Conservation (phyloP, 768 basidiomycete species). For the Kwoniella sp. region DNA sequence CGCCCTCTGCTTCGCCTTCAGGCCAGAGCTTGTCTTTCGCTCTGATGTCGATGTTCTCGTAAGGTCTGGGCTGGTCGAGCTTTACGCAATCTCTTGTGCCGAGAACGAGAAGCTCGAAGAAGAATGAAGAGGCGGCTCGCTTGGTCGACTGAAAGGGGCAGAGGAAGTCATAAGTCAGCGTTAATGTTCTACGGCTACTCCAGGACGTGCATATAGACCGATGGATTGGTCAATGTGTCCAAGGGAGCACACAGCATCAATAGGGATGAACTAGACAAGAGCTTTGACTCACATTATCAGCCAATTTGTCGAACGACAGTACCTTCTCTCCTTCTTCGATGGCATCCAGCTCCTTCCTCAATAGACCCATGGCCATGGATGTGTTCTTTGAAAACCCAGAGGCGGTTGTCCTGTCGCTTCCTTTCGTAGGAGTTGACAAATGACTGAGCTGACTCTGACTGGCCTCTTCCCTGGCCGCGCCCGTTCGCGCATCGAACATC, state of each 20-base stretch:
- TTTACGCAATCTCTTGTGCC: conserved; percentile 89
- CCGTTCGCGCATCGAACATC: conserved; percentile 57
- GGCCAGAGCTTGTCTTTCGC: conserved; percentile 81
- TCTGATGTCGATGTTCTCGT: conserved; percentile 80
- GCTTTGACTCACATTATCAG: conserved; percentile 47
- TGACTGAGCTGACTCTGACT: conserved; percentile 30
- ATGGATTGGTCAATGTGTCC: too few species aligned
- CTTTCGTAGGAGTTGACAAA: conserved; percentile 39
- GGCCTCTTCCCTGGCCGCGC: conserved; percentile 22
- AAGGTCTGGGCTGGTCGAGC: conserved; percentile 71
- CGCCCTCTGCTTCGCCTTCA: conserved; percentile 12
- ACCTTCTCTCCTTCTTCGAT: conserved; percentile 61
- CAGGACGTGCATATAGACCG: too few species aligned
- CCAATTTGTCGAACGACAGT: conserved; percentile 67
- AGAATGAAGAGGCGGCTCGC: conserved; percentile 91
- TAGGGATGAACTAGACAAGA: too few species aligned
- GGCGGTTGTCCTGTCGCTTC: conserved; percentile 20
- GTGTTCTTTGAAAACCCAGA: conserved; percentile 45
- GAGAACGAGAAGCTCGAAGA: conserved; percentile 94
- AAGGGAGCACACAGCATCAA: too few species aligned
- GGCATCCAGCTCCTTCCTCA: conserved; percentile 61
- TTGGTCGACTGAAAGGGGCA: conserved; percentile 68
- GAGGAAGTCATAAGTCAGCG: not conserved
- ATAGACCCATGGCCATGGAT: conserved; percentile 45
- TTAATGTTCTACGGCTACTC: too few species aligned